phyloP scores from a whole-genome alignment of 169 alveolate species.

The Plasmodium gallinaceum region DNA sequence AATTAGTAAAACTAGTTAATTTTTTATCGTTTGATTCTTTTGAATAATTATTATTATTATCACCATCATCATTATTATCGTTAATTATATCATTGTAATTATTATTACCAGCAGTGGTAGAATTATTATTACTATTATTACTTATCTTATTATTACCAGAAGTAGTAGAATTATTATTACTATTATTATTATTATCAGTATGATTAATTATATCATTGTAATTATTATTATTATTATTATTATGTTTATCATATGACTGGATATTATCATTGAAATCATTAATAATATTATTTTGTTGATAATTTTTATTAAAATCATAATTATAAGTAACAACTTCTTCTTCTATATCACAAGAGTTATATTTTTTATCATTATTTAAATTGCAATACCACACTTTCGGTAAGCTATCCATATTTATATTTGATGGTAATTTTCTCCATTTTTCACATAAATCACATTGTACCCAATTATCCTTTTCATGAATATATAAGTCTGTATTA shows the following conservation, averaged over 20 bases:
- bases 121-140: too few species aligned
- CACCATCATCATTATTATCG: not conserved
- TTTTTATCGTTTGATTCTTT: not conserved
- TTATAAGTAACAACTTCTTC: slow-evolving; percentile 43
- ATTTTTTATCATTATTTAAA: slow-evolving; percentile 31
- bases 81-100: not conserved
- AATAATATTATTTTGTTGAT: not conserved
- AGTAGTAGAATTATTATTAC: too few species aligned
- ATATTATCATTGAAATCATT: slow-evolving; percentile 15
- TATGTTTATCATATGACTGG: not conserved
- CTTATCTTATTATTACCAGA: too few species aligned
- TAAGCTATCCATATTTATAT: slow-evolving; percentile 41
- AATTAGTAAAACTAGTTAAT: not conserved
- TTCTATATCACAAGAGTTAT: slow-evolving; percentile 71
- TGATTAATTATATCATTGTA: not conserved
- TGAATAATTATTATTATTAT: not conserved
- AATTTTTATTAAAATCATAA: slow-evolving; percentile 9
- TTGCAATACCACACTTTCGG: slow-evolving; percentile 71
- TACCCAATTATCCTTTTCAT: slow-evolving; percentile 73
- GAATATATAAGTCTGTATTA: slow-evolving; percentile 36
- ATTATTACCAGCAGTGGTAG: not conserved
- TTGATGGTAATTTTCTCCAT: slow-evolving; percentile 68
- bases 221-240: not conserved
- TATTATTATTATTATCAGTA: not conserved
- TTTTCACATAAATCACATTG: slow-evolving; percentile 75